A percentile compares a stretch with the other conserved stretches of the same genome.
Conservation (phyloP, 2,329 filamentous ascomycete genomes). For the Xylariaceae sp. region DNA sequence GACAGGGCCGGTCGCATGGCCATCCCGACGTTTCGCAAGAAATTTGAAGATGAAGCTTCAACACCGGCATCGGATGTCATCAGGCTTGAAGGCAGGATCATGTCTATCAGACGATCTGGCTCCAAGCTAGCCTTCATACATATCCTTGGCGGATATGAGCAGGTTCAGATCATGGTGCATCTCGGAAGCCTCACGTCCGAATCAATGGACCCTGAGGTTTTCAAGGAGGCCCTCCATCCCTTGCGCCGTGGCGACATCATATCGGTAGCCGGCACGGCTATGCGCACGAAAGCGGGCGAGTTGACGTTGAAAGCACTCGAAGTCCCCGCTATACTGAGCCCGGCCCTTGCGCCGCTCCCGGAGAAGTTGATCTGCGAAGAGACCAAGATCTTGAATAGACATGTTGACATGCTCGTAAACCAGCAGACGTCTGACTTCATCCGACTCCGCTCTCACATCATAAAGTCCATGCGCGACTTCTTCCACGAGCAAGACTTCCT, state of each 20-base stretch:
- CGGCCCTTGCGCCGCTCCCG: conserved; percentile 75
- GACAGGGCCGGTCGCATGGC: conserved; percentile 33
- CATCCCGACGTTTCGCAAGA: conserved; percentile 36
- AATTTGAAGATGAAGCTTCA: conserved; percentile 27
- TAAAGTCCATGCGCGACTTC: conserved; percentile 67
- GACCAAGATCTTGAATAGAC: conserved; percentile 68
- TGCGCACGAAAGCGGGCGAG: conserved; percentile 66
- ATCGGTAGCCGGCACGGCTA: conserved; percentile 67
- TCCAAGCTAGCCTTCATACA: conserved; percentile 81
- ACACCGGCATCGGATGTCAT: conserved; percentile 27
- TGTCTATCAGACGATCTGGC: conserved; percentile 40
- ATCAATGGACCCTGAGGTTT: conserved; percentile 37
- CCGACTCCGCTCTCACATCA: conserved; percentile 67
- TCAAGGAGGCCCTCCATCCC: conserved; percentile 58
- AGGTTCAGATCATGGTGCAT: conserved; percentile 73
- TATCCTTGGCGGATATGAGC: conserved; percentile 65
- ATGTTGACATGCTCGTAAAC: conserved; percentile 82
- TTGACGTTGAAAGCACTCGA: conserved; percentile 64
- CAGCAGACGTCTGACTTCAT: conserved; percentile 62
- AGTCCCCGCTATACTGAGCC: conserved; percentile 68
- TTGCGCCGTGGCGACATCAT: conserved; percentile 67
- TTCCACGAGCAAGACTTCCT: conserved; percentile 68
- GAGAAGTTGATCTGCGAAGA: conserved; percentile 64
- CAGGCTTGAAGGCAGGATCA: conserved; percentile 31
- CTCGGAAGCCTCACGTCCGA: conserved; percentile 43